Evolutionary conservation across 805 yeast genomes (phyloP).

Genomic region (Pichia californica): DNA sequence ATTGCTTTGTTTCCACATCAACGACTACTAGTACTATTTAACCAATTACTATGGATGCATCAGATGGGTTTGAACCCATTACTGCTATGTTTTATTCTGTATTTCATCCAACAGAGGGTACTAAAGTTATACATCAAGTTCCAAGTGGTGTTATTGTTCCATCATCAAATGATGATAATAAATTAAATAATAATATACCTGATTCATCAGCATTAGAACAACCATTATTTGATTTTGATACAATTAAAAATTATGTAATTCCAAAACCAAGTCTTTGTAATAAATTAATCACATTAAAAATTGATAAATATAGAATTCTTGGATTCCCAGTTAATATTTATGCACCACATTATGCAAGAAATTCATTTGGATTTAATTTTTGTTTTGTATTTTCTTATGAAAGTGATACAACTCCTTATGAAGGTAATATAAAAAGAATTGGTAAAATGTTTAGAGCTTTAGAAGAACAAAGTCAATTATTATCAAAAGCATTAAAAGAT

Average conservation of each 20-base stretch:
- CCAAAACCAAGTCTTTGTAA: constrained; percentile 93
- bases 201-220: constrained; percentile 34
- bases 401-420: constrained; percentile 79
- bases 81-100: constrained; percentile 83
- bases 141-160: constrained; percentile 67
- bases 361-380: constrained; percentile 87
- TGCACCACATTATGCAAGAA: constrained; percentile 73
- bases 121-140: constrained; percentile 84
- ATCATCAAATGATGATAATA: constrained; percentile 22
- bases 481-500: constrained; percentile 51
- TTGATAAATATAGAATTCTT: constrained; percentile 61
- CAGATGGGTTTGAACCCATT: constrained; percentile 78
- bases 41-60: constrained; percentile 19
- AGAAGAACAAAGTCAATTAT: constrained; percentile 78
- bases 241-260: constrained; percentile 82
- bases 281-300: constrained; percentile 65
- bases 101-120: constrained; percentile 93
- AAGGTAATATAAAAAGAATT: constrained; percentile 73
- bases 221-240: constrained; percentile 66
- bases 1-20: too few relatives aligned
- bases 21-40: too few relatives aligned
- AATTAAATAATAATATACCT: constrained; percentile 6
- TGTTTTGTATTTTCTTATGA: constrained; percentile 85
- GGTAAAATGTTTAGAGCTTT: constrained; percentile 85
- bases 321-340: constrained; percentile 87